phyloP scores from a whole-genome alignment of 1,139 yeast species.

The Zhuliangozyma parablackwelliae region DNA sequence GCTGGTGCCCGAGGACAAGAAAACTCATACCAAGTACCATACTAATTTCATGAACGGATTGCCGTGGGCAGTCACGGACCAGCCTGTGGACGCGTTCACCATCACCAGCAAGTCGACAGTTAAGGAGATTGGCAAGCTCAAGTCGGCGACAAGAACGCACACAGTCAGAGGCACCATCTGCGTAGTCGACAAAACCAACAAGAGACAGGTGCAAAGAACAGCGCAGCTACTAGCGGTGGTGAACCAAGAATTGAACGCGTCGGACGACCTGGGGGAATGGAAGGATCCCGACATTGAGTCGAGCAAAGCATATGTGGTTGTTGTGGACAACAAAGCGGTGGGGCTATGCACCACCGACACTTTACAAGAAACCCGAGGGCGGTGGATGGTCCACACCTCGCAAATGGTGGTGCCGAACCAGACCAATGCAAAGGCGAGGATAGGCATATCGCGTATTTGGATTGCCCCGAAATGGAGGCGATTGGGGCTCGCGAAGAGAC shows the following conservation, averaged over 20 bases:
- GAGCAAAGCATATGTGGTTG: slow-evolving; percentile 45
- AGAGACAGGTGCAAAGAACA: slow-evolving; percentile 19
- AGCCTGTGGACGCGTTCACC: slow-evolving; percentile 27
- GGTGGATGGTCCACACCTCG: slow-evolving; percentile 47
- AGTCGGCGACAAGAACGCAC: slow-evolving; percentile 1
- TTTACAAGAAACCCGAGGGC: slow-evolving; percentile 13
- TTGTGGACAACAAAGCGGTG: slow-evolving; percentile 38
- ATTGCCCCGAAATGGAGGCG: slow-evolving; percentile 55
- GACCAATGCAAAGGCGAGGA: slow-evolving; percentile 19
- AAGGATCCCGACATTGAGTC: slow-evolving; percentile 14
- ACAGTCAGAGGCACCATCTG: slow-evolving; percentile 12
- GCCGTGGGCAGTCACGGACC: slow-evolving; percentile 29
- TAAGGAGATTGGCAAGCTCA: slow-evolving; percentile 2
- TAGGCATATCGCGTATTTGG: slow-evolving; percentile 67
- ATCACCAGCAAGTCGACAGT: neutral
- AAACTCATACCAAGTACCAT: slow-evolving; percentile 49
- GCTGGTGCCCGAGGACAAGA: slow-evolving; percentile 40
- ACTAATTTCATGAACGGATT: slow-evolving; percentile 44
- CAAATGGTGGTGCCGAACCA: slow-evolving; percentile 35
- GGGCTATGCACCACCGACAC: slow-evolving; percentile 51
- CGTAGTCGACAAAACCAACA: slow-evolving; percentile 14
- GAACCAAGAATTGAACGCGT: slow-evolving; percentile 59
- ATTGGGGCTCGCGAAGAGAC: slow-evolving; percentile 39
- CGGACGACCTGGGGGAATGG: slow-evolving; percentile 51
- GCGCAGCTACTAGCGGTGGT: slow-evolving; percentile 40